Evolutionary conservation across 1,284 basidiomycete genomes (phyloP), one percentile per base, ranked within the genome.

Genomic region (Cutaneotrichosporon dermatis): DNA sequence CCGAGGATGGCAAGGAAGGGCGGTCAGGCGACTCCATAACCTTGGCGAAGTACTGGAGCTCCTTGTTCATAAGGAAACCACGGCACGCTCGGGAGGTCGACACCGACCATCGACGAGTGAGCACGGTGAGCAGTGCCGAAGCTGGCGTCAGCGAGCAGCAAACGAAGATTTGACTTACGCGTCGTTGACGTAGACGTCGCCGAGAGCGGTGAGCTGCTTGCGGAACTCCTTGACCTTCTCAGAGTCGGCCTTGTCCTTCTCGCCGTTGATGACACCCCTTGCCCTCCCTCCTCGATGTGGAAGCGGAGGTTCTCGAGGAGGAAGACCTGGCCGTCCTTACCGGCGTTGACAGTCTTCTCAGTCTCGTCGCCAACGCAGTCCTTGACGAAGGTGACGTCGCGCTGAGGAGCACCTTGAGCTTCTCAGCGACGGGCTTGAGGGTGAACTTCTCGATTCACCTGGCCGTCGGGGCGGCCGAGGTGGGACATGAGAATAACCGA

Each of bases 111-210:
- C 70, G 91, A 94, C 1, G 95, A 96, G 80, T 99, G 96, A 25
- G 92, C 94, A 68, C 95, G 91, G 80, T 99, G 95, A 44, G 95
- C 96, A 55, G 95, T 98, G 59, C 95, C 95, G 78, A 99, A 99
- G 43, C 74, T 76, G 57, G 1, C 43, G 54, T 57, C 46, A 51
- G 50, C 46, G 13, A 25, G 39, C 12, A 40, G 25, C 11, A 25
- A 25, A 25, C 25, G 25, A 25, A 25, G 25, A 33, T 35, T 50
- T 4, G 12, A 69, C 74, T 64, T 58, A 76, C 72, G 95, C 96
- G 77, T 99, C 95, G 82, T 99, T 99, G 78, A 99, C 83, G 80
- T 98, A 99, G 68, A 99, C 90, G 74, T 98, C 93, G 55, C 92
- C 94, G 66, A 99, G 88, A 66, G 84, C 86, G 65, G 95, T 98